phyloP scores from a whole-genome alignment of 2,329 filamentous ascomycete species.

The Colletotrichum sansevieriae region DNA sequence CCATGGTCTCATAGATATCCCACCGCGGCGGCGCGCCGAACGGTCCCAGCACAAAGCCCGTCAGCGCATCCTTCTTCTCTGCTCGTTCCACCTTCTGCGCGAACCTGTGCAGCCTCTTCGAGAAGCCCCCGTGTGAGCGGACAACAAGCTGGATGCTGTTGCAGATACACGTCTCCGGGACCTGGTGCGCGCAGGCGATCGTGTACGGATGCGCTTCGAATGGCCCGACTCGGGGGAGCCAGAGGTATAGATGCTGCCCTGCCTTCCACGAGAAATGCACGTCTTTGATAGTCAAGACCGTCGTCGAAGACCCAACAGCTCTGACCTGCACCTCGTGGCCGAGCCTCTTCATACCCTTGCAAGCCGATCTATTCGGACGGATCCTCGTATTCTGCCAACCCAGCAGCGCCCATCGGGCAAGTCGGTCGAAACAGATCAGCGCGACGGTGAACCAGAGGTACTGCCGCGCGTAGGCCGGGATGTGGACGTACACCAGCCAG shows the following conservation, averaged over 20 bases:
- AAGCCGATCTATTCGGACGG: slow-evolving; percentile 55
- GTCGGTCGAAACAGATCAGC: slow-evolving; percentile 72
- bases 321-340: slow-evolving; percentile 66
- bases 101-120: slow-evolving; percentile 62
- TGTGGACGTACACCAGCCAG: slow-evolving; percentile 73
- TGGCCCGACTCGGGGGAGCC: slow-evolving; percentile 67
- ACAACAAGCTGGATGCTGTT: slow-evolving; percentile 72
- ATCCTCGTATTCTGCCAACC: slow-evolving; percentile 66
- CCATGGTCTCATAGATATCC: slow-evolving; percentile 70
- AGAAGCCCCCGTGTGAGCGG: slow-evolving; percentile 69
- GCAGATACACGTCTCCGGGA: slow-evolving; percentile 66
- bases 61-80: slow-evolving; percentile 48
- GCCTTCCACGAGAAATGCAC: slow-evolving; percentile 71
- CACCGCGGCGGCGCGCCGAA: slow-evolving; percentile 68
- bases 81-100: slow-evolving; percentile 43
- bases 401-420: slow-evolving; percentile 62
- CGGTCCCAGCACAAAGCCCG: slow-evolving; percentile 67
- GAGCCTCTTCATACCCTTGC: slow-evolving; percentile 61
- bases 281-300: slow-evolving; percentile 70
- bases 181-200: slow-evolving; percentile 67
- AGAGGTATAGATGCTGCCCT: slow-evolving; percentile 72
- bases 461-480: slow-evolving; percentile 69
- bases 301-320: slow-evolving; percentile 64
- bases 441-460: slow-evolving; percentile 77
- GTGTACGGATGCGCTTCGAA: slow-evolving; percentile 73